These are phyloP conservation scores for Penicillium sp. DNA, from an alignment of 2,329 filamentous ascomycete species.

Conservation along the genomic window DNA sequence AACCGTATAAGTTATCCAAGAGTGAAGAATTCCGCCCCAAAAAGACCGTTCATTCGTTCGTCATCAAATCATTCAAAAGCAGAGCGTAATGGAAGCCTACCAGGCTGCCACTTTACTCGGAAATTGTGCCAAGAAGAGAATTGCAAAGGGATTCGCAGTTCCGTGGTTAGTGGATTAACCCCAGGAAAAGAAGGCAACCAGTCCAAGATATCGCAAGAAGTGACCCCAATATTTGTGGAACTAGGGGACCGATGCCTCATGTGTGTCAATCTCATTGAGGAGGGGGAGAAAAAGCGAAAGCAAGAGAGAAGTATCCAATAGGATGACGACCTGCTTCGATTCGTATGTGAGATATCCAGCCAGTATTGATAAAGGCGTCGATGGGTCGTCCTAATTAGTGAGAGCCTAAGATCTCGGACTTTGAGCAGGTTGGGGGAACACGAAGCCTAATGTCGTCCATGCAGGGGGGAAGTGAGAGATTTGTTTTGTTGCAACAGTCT, in stretches of 20 bases:
- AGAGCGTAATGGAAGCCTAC: not conserved
- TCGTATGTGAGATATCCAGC: no score
- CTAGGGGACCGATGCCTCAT: not conserved
- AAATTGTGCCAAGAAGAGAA: not conserved
- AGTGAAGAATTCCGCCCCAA: conserved; percentile 5
- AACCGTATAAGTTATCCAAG: not conserved
- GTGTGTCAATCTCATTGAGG: not conserved
- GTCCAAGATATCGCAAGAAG: not conserved
- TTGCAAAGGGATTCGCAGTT: not conserved
- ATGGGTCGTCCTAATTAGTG: not conserved
- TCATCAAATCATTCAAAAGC: conserved; percentile 19
- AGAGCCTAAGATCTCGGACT: not conserved
- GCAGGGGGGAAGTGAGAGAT: not conserved
- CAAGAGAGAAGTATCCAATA: not conserved
- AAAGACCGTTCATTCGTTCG: conserved; percentile 14
- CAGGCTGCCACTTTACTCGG: not conserved
- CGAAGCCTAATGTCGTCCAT: not conserved
- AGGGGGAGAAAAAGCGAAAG: no score
- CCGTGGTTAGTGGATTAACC: not conserved
- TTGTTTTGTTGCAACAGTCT: not conserved
- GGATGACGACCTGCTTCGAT: not conserved
- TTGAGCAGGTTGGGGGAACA: no score
- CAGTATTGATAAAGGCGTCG: not conserved
- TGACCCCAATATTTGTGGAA: not conserved
- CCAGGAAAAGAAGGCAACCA: not conserved